Conservation (phyloP, 2,329 filamentous ascomycete genomes). For the Phoma sp. region DNA sequence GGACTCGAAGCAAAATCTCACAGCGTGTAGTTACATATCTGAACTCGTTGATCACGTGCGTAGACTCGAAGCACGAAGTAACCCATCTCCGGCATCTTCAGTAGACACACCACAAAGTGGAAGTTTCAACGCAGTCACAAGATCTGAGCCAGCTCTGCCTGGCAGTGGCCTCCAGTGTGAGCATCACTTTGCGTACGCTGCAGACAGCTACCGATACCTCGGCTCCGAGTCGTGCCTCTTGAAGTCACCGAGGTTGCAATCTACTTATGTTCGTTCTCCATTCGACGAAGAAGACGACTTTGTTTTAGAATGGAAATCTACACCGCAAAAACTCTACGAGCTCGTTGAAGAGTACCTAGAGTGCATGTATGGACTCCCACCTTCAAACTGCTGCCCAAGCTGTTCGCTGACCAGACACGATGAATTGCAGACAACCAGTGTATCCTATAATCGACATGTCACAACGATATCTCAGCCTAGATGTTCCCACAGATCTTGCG, state of each 20-base stretch:
- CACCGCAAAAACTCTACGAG: conserved; percentile 34
- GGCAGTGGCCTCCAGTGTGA: conserved; percentile 30
- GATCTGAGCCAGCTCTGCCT: conserved; percentile 23
- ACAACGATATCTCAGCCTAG: conserved; percentile 32
- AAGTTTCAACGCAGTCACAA: conserved; percentile 8
- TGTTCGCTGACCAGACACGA: not conserved
- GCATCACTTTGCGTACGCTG: conserved; percentile 45
- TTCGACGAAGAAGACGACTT: conserved; percentile 35
- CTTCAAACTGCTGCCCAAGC: not conserved
- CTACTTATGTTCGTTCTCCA: conserved; percentile 22
- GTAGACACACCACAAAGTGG: conserved; percentile 21
- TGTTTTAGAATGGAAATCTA: conserved; percentile 31
- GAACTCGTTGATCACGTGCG: conserved; percentile 46
- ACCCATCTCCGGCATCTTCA: conserved; percentile 30
- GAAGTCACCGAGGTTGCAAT: conserved; percentile 38
- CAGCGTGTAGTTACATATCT: conserved; percentile 40
- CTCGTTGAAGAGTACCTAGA: conserved; percentile 41
- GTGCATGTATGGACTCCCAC: conserved; percentile 24
- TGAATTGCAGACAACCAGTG: conserved; percentile 25
- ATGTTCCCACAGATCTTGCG: conserved; percentile 32
- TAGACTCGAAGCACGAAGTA: conserved; percentile 24
- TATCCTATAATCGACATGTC: conserved; percentile 40
- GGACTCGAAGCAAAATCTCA: not conserved
- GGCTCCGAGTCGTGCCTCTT: conserved; percentile 44
- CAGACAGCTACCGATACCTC: conserved; percentile 43